Evolutionary conservation across 371 early-diverging fungal species (phyloP), one percentile per base, ranked within the genome.

Genomic region (Mortierella sp.): DNA sequence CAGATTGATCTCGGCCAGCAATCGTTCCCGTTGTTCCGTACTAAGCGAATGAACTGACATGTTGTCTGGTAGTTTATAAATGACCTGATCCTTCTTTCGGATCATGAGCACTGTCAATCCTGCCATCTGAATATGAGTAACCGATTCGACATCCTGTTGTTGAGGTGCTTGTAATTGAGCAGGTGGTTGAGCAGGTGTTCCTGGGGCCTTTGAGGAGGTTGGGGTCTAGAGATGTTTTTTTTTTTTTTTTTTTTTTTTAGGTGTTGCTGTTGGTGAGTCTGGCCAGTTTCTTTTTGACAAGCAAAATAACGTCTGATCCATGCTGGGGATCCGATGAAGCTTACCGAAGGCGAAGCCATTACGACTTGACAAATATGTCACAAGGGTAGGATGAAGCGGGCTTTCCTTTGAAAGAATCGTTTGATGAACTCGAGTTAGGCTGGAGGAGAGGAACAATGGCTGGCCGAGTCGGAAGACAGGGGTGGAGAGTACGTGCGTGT

Each of bases 101-200:
- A 88, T 82, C 86, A 88, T 88, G 7, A 88, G 70, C 9, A 89
- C 90, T 44, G 84, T 86, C 55, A 89, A 58, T 9, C 90, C 90
- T 19, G 89, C 88, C 57, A 89, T 72, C 18, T 86, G 86, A 29
- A 89, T 75, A 64, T 87, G 83, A 0, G 86, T 87, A 46, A 89
- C 86, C 19, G 84, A 70, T 52, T 87, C 84, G 28, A 44, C 69
- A 23, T 79, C 79, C 28, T 57, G 30, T 30, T 37, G 16, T 51
- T 68, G 68, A n/a, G n/a, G n/a, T n/a, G n/a, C n/a, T 9, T 52
- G n/a, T 9, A 7, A 26, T 11, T 28, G 21, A 23, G 53, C 23
- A 4, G 57, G 57, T 30, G 29, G 7, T 29, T 55, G 26, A 16
- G 30, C 1, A 3, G 53, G 19, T 21, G 26, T 62, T 56, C 63